Evolutionary conservation across 2,329 filamentous ascomycete genomes (phyloP), one percentile per base, ranked within the genome.

Genomic region (Alternaria dauci): DNA sequence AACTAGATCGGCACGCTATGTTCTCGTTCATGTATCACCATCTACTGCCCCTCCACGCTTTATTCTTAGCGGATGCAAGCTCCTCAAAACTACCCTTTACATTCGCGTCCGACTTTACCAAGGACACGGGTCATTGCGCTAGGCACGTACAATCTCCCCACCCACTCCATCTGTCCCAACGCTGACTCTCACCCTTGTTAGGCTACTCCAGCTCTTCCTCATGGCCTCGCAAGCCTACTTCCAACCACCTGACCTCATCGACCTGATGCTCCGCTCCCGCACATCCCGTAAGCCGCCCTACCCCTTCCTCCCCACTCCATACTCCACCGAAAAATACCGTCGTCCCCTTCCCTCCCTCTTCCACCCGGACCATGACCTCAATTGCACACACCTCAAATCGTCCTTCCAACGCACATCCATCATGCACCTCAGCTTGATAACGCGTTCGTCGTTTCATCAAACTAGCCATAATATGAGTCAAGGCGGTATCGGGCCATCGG

Each of bases 1-100:
- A 67, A 8, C 23, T 73, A 20, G 70, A 75, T 23, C 60, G 61
- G 30, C 58, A 64, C 32, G 58, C 66, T 5, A 55, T 70, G 8
- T 71, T 70, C 48, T 36, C 57, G 30, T 74, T 74, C 55, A 48
- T 72, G 50, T 74, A 73, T 32, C 63, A 71, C 7, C 69, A 74
- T 47, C 32, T 75, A 9, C 52, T 72, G 3, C 71, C 71, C 9
- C 46, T 67, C 0, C 61, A 72, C 25, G 52, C 59, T 20, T 23
- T 47, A 9, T 62, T 46, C 23, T 38, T 72, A 18, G 64, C 63
- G 9, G 68, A 74, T 23, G 60, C 58, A 14, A 20, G 52, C 38
- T 62, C 61, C 1, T 56, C 58, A 11, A 58, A 62, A 34, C 62
- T 71, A 4, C 65, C 65, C 14, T 57, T 71, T 23, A 73, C 71